Evolutionary conservation across 2,329 filamentous ascomycete species (phyloP).

Genomic region (Akanthomyces uredinophilus): DNA sequence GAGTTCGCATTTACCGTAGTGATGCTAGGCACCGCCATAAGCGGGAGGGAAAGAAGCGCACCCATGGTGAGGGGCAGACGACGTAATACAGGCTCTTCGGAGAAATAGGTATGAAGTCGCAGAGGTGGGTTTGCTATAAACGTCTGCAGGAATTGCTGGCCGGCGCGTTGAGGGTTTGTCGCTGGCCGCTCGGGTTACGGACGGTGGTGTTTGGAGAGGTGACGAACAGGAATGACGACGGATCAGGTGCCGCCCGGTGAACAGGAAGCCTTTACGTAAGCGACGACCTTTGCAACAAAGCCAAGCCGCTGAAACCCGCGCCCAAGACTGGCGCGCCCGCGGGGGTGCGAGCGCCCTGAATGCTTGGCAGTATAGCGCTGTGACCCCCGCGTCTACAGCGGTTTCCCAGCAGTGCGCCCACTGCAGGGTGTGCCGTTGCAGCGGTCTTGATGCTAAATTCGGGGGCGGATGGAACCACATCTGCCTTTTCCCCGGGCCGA

Average conservation of each 20-base stretch:
- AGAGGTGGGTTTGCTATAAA: no score
- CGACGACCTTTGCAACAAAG: neutral
- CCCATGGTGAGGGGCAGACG: constrained; percentile 59
- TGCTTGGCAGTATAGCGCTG: neutral
- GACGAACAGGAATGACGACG: constrained; percentile 8
- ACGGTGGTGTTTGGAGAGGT: constrained; percentile 6
- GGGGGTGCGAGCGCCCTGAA: no score
- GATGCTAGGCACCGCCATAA: constrained; percentile 81
- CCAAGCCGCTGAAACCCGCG: constrained; percentile 1
- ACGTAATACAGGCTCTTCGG: neutral
- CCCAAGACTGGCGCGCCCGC: no score
- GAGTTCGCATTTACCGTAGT: constrained; percentile 63
- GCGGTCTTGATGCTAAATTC: neutral
- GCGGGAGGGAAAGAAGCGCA: constrained; percentile 80
- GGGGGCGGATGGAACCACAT: neutral
- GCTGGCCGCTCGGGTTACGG: neutral
- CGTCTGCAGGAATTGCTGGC: neutral
- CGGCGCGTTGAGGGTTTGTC: neutral
- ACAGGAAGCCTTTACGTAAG: neutral
- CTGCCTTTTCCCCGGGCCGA: neutral
- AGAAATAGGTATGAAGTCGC: neutral
- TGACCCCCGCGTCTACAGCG: neutral
- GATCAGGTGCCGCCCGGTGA: neutral
- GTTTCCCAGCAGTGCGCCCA: neutral
- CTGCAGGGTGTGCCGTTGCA: neutral